A percentile compares a stretch with the other conserved stretches of the same genome.
These are phyloP conservation scores for Paracorniculantispora psalliotae DNA, from an alignment of 2,329 filamentous ascomycete genomes.

Conservation along the genomic window DNA sequence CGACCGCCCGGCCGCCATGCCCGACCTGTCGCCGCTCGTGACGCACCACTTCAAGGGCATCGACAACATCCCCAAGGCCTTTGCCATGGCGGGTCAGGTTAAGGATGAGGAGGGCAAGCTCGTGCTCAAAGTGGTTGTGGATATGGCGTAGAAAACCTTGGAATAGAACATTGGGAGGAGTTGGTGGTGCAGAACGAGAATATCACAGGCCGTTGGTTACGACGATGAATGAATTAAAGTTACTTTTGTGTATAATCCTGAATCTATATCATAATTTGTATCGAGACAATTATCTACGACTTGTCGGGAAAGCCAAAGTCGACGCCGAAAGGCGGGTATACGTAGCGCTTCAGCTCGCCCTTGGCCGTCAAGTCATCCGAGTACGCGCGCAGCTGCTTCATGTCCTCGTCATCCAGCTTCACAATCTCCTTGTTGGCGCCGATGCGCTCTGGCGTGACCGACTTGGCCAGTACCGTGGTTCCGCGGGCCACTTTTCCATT, in stretches of 20 bases:
- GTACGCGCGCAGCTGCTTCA: constrained; percentile 54
- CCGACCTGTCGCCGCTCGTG: constrained; percentile 61
- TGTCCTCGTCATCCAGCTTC: constrained; percentile 58
- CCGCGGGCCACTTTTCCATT: constrained; percentile 68
- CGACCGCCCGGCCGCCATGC: constrained; percentile 46
- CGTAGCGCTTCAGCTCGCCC: constrained; percentile 54
- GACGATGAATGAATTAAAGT: background rate
- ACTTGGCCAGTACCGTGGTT: constrained; percentile 68
- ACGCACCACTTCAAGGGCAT: constrained; percentile 67
- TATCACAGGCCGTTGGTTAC: background rate
- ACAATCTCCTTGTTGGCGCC: constrained; percentile 65
- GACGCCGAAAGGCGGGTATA: constrained; percentile 64
- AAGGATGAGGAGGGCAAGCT: constrained; percentile 65
- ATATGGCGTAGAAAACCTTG: constrained; percentile 28
- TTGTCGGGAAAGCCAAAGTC: constrained; percentile 72
- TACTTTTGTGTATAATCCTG: background rate
- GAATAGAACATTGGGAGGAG: background rate
- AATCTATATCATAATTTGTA: constrained; percentile 2
- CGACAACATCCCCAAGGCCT: constrained; percentile 58
- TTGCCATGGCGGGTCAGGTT: constrained; percentile 66
- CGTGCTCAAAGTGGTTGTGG: constrained; percentile 69
- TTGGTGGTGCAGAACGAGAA: background rate
- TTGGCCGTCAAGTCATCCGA: constrained; percentile 44
- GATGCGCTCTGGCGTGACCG: constrained; percentile 62
- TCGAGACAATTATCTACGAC: constrained; percentile 24